Evolutionary conservation across 192 early-diverging fungal species (phyloP), one percentile per base, ranked within the genome.

Genomic region (Umbelopsis vinacea): DNA sequence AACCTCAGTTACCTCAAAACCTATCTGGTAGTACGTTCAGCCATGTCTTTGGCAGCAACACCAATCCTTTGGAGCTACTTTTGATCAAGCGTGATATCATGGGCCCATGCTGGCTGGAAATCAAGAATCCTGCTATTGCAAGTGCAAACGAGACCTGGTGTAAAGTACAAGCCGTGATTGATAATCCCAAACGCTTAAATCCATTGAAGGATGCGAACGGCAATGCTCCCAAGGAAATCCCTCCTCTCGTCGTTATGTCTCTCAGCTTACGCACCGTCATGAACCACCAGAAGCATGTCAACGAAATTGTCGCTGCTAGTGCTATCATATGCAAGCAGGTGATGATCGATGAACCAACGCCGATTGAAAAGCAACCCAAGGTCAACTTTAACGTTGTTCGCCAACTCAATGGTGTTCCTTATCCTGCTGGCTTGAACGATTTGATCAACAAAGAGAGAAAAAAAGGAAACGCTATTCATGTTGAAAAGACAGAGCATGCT

Each of bases 61-160:
- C 94, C 14, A 89, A 82, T 47, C 92, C 95, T 1, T 81, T 98
- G n/a, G 98, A 99, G 80, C 87, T 93, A 26, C 91, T 99, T 54
- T 76, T 98, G n/a, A 86, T 97, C 24, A 96, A 98, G 79, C 87
- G 96, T 23, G 90, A 94, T 68, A 80, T 99, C 29, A 98, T 95
- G 95, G 98, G 98, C 1, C 98, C 98, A 7, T 92, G 90, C 69
- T 99, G 98, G 98, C 81, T 99, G 0, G 75, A 84, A 15, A 86
- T 98, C 33, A 82, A 79, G 43, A 71, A 92, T 22, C 85, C 91
- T 0, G 74, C 81, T 21, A 71, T 89, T 4, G 84, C 74, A 46
- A 74, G 71, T 35, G 73, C 75, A 11, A 87, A 82, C 67, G 88
- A 74, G 68, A 97, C 97, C 11, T 99, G 97, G 97, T 94, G 93